Percentiles rank a stretch among this genome's conserved stretches.
phyloP scores from a whole-genome alignment of 2,329 filamentous ascomycete genomes.

The Exophiala aquamarina region DNA sequence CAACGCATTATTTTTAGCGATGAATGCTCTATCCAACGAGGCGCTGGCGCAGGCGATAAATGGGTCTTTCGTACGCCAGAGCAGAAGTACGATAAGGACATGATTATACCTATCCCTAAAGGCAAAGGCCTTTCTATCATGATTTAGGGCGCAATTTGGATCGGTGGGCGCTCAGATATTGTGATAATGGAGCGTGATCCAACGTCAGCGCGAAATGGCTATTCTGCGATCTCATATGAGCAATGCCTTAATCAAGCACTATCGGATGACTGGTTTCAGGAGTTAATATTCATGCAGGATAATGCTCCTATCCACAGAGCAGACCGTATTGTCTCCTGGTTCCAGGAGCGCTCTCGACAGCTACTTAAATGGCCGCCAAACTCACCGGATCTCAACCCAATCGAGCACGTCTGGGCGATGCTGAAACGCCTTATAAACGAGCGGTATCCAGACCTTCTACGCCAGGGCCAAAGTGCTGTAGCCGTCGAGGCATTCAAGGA shows the following conservation, averaged over 20 bases:
- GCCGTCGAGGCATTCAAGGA: slow-evolving; percentile 18
- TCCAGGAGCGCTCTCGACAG: slow-evolving; percentile 19
- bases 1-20: slow-evolving; percentile 21
- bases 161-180: slow-evolving; percentile 11
- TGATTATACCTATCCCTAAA: slow-evolving; percentile 19
- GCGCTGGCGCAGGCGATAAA: slow-evolving; percentile 11
- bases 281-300: slow-evolving; percentile 27
- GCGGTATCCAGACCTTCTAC: slow-evolving; percentile 23
- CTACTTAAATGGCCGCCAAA: slow-evolving; percentile 28
- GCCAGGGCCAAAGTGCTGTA: slow-evolving; percentile 9
- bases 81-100: slow-evolving; percentile 24
- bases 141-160: slow-evolving; percentile 25
- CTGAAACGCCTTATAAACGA: slow-evolving; percentile 28
- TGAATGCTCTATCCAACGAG: slow-evolving; percentile 25
- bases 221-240: slow-evolving; percentile 15
- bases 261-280: slow-evolving; percentile 5
- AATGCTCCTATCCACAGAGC: slow-evolving; percentile 28
- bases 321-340: slow-evolving; percentile 12
- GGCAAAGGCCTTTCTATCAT: slow-evolving; percentile 21
- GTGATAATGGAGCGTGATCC: slow-evolving; percentile 22
- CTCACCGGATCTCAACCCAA: slow-evolving; percentile 31
- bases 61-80: slow-evolving; percentile 22
- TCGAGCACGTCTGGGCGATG: slow-evolving; percentile 29
- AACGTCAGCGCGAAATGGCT: slow-evolving; percentile 7
- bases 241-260: slow-evolving; percentile 16